Base-by-base conservation (phyloP, 495 filamentous ascomycete genomes). In the Xeromyces bisporus region DNA sequence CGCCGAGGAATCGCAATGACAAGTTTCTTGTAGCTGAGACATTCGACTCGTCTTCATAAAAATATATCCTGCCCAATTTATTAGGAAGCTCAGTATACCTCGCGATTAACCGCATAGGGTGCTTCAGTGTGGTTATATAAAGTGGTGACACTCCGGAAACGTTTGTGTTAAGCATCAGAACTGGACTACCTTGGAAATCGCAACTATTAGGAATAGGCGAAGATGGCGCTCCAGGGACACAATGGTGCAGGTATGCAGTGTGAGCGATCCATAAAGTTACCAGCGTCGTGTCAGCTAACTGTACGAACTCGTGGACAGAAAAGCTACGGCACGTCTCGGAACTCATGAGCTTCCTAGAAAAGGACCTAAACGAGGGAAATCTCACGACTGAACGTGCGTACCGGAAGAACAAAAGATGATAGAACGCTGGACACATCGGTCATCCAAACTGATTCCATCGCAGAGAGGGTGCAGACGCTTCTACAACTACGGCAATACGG, bases 401-500 rank as follows among this genome's bases (percentile, higher is more conserved):
- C 6, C 0, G n/a, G n/a, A n/a, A n/a, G n/a, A n/a, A 30, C 15
- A 15, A 9, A 15, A n/a, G 25, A 26, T 20, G 12, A 18, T 21
- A 36, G 23, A 15, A 31, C 41, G 35, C 42, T 39, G 24, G 13
- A 9, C 5, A n/a, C n/a, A n/a, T n/a, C n/a, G n/a, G n/a, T n/a
- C n/a, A n/a, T n/a, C n/a, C n/a, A n/a, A n/a, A n/a, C 20, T 9
- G 6, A 18, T 23, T 8, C 23, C 27, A 21, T 5, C 20, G 25
- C 30, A 85, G 79, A 82, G 48, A 60, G 69, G 51, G 69, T 56
- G 1, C 46, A 62, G 49, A 63, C 55, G 8, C 68, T 94, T 6
- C 69, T 84, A 33, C 66, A 80, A 33, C 55, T 93, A 21, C 91
- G 91, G 46, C 61, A 86, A 33, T 72, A 78, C 45, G 77, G 83